Evolutionary conservation across 2,329 filamentous ascomycete species (phyloP).

Genomic region (Diaporthe sp.): DNA sequence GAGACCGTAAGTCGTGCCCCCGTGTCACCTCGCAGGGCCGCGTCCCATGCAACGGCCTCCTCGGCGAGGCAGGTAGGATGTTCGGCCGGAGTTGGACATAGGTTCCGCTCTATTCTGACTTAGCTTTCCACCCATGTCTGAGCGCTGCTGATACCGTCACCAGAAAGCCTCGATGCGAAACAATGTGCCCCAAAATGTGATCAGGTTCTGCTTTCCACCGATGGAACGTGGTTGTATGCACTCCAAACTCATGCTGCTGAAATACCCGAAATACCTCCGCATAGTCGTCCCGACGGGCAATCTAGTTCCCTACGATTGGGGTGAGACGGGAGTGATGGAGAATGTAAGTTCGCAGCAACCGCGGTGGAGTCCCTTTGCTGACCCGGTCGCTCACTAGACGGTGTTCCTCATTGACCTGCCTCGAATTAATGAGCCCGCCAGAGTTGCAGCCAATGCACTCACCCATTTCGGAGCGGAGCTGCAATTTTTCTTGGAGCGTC

Average conservation of each 20-base stretch:
- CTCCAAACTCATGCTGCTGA: constrained; percentile 93
- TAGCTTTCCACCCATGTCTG: constrained; percentile 12
- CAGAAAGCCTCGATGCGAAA: constrained; percentile 64
- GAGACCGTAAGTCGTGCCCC: constrained; percentile 59
- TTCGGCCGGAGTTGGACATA: constrained; percentile 5
- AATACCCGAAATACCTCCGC: constrained; percentile 79
- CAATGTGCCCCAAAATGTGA: constrained; percentile 63
- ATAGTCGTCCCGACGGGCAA: constrained; percentile 92
- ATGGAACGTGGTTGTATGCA: constrained; percentile 85
- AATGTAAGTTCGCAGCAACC: constrained; percentile 69
- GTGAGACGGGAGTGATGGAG: constrained; percentile 86
- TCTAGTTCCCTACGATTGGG: constrained; percentile 89
- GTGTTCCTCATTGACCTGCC: constrained; percentile 96
- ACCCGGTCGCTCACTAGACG: constrained; percentile 61
- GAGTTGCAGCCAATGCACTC: constrained; percentile 50
- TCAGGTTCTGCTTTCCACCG: constrained; percentile 84
- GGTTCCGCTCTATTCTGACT: constrained; percentile 17
- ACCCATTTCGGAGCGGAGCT: constrained; percentile 78
- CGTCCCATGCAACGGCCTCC: constrained; percentile 5
- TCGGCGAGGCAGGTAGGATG: constrained; percentile 20
- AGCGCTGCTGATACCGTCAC: constrained; percentile 30
- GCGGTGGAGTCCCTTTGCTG: constrained; percentile 33
- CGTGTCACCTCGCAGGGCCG: background rate
- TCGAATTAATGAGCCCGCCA: constrained; percentile 57
- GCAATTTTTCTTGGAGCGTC: constrained; percentile 76